Percentiles rank a stretch among this genome's conserved stretches.
Evolutionary conservation across 2,329 filamentous ascomycete species (phyloP).

Genomic region (Aspergillus ustus): DNA sequence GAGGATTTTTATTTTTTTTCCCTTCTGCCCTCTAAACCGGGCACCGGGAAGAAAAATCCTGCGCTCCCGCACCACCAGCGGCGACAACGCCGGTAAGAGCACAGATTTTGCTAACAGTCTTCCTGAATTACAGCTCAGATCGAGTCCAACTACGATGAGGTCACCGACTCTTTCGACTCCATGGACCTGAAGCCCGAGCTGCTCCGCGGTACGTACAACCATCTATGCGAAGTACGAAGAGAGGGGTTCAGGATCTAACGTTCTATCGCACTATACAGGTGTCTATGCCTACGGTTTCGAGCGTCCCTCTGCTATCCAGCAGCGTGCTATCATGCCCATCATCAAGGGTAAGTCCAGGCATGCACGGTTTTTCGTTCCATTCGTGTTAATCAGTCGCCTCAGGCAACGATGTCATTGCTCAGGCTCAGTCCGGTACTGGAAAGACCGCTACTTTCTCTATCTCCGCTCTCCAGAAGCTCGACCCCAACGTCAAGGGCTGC

Average conservation of each 20-base stretch:
- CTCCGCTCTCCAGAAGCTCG: constrained; percentile 98
- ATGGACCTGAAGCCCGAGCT: constrained; percentile 98
- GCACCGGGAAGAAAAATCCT: constrained; percentile 15
- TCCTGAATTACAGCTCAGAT: constrained; percentile 76
- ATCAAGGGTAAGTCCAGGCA: constrained; percentile 82
- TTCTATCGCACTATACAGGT: constrained; percentile 53
- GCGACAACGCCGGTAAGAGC: constrained; percentile 13
- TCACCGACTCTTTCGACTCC: constrained; percentile 97
- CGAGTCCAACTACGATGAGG: constrained; percentile 99
- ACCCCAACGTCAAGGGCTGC: constrained; percentile 91
- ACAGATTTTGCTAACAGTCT: constrained; percentile 15
- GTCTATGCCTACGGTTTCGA: constrained; percentile 99
- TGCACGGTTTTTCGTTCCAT: constrained; percentile 9
- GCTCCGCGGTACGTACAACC: constrained; percentile 74
- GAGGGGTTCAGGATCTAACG: constrained; percentile 36
- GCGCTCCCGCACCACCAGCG: constrained; percentile 19
- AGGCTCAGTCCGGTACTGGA: constrained; percentile 99
- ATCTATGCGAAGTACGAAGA: constrained; percentile 23
- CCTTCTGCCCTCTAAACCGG: background rate
- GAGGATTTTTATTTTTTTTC: constrained; percentile 6
- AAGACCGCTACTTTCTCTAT: constrained; percentile 99
- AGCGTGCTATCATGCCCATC: constrained; percentile 99
- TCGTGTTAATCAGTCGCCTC: constrained; percentile 22
- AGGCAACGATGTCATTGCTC: constrained; percentile 98
- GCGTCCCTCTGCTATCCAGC: constrained; percentile 98